Percentiles rank a stretch among this genome's conserved stretches.
Conservation (phyloP, 306 rosid species). For the Hippophae rhamnoides region DNA sequence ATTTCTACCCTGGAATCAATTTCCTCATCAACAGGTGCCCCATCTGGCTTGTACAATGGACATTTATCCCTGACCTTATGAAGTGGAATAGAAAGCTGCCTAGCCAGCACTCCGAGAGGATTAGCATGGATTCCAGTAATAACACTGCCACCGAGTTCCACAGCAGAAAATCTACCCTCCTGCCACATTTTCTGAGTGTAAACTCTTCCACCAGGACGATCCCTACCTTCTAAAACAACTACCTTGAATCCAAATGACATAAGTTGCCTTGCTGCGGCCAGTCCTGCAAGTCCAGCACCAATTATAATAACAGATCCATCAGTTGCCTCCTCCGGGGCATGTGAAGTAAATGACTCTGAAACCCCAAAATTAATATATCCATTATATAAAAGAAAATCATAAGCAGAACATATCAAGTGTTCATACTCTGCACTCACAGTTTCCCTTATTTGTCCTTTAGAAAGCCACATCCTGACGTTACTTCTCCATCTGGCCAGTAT, state of each 20-base stretch:
- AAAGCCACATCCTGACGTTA: constrained; percentile 69
- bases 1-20: constrained; percentile 57
- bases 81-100: constrained; percentile 86
- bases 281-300: constrained; percentile 90
- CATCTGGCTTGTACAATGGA: constrained; percentile 79
- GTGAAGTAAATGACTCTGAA: constrained; percentile 47
- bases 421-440: constrained; percentile 66
- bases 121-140: constrained; percentile 93
- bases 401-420: constrained; percentile 69
- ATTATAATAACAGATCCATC: constrained; percentile 67
- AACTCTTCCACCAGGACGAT: constrained; percentile 88
- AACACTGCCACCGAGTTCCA: constrained; percentile 89
- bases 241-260: constrained; percentile 79
- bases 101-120: constrained; percentile 87
- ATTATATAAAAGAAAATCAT: constrained; percentile 61
- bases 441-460: constrained; percentile 62
- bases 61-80: constrained; percentile 87
- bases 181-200: constrained; percentile 77
- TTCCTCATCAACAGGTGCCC: constrained; percentile 50
- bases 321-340: constrained; percentile 44
- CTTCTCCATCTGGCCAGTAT: constrained; percentile 80
- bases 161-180: constrained; percentile 50
- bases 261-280: constrained; percentile 93
- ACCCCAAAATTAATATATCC: constrained; percentile 92
- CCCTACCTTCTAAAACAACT: constrained; percentile 73